These are phyloP conservation scores for Quercus mongolica DNA, from an alignment of 306 rosid species.

Conservation along the genomic window DNA sequence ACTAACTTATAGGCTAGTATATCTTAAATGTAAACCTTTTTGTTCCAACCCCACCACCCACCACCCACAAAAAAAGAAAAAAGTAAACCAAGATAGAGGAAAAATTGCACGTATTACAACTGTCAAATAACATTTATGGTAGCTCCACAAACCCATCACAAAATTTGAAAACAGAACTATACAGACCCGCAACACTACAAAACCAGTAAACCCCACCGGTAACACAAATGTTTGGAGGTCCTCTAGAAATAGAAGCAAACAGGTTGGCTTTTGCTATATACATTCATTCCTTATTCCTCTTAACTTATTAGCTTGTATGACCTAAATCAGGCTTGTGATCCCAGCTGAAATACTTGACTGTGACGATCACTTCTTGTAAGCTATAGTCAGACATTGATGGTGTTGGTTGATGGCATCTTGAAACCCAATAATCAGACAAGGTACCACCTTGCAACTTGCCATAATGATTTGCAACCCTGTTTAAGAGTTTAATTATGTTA, in stretches of 20 bases:
- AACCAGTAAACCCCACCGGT: no score
- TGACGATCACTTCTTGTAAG: neutral
- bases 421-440: neutral
- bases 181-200: neutral
- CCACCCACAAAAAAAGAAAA: no score
- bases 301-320: conserved; percentile 17
- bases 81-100: no score
- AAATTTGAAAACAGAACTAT: neutral
- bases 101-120: no score
- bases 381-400: neutral
- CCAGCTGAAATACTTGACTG: conserved; percentile 2
- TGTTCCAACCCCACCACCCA: no score
- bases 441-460: conserved; percentile 7
- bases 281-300: conserved; percentile 27
- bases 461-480: conserved; percentile 5
- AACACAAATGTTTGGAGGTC: neutral
- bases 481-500: conserved; percentile 1
- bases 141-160: neutral
- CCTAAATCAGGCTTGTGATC: conserved; percentile 19
- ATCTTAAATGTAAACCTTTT: no score
- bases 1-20: no score
- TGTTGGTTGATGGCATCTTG: neutral
- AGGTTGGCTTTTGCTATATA: conserved; percentile 19
- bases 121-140: no score
- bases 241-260: neutral